Percentiles rank a stretch among this genome's conserved stretches.
These are phyloP conservation scores for Tanozyma kutaoensis DNA, from an alignment of 805 yeast genomes.

Conservation along the genomic window DNA sequence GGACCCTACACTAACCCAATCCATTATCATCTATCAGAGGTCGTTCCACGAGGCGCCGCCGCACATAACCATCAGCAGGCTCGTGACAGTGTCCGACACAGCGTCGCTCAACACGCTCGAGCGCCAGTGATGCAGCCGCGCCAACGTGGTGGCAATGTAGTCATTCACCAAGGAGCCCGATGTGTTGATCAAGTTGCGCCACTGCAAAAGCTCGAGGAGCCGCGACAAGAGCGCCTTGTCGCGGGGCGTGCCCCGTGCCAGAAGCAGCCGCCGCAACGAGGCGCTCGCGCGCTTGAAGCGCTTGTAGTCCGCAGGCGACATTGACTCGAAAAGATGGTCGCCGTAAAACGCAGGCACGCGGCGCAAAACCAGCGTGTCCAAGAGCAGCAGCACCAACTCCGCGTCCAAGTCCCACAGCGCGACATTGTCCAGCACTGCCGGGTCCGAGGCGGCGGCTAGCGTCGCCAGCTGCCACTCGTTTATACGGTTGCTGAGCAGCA, in stretches of 20 bases:
- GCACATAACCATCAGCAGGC: slow-evolving; percentile 7
- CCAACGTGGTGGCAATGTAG: slow-evolving; percentile 6
- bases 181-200: slow-evolving; percentile 5
- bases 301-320: slow-evolving; percentile 5
- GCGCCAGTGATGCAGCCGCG: too few relatives aligned
- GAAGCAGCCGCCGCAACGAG: slow-evolving; percentile 4
- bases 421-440: slow-evolving; percentile 7
- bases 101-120: too few relatives aligned
- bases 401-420: slow-evolving; percentile 10
- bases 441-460: slow-evolving; percentile 2
- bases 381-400: slow-evolving; percentile 3
- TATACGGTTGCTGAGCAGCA: slow-evolving; percentile 5
- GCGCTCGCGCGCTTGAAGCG: slow-evolving; percentile 5
- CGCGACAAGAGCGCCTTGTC: slow-evolving; percentile 5
- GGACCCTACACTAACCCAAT: neutral
- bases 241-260: slow-evolving; percentile 3
- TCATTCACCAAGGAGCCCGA: slow-evolving; percentile 8
- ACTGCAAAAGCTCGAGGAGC: slow-evolving; percentile 5
- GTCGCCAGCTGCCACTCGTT: slow-evolving; percentile 7
- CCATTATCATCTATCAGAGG: too few relatives aligned
- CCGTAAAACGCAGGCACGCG: slow-evolving; percentile 7
- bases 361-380: slow-evolving; percentile 4
- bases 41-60: slow-evolving; percentile 8
- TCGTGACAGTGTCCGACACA: slow-evolving; percentile 8
- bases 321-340: slow-evolving; percentile 4